Conservation (phyloP, 208 protist genomes). For the Crithidia mellificae region DNA sequence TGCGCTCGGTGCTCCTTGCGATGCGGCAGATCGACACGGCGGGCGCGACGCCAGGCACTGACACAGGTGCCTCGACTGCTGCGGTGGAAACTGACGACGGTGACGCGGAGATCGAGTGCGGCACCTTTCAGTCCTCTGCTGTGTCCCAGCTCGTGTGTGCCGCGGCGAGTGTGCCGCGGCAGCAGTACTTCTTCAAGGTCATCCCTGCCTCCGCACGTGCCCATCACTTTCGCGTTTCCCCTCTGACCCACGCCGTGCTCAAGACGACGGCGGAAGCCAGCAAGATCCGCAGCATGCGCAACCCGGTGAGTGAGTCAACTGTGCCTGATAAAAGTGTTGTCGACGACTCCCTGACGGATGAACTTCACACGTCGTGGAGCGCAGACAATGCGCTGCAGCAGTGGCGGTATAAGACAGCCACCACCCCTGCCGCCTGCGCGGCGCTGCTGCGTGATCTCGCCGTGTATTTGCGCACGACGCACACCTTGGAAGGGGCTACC, state of each 20-base stretch:
- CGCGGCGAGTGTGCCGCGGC: constrained; percentile 38
- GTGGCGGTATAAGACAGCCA: constrained; percentile 8
- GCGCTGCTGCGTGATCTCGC: constrained; percentile 22
- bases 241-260: too few species aligned
- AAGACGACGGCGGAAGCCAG: too few species aligned
- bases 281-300: too few species aligned
- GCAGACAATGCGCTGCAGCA: not conserved
- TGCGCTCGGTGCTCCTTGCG: constrained; percentile 43
- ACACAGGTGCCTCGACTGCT: not conserved
- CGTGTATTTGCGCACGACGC: constrained; percentile 17
- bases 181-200: constrained; percentile 63
- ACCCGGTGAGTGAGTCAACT: too few species aligned
- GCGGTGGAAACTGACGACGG: not conserved
- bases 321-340: too few species aligned
- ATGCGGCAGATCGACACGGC: not conserved
- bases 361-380: too few species aligned
- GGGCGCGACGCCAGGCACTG: not conserved
- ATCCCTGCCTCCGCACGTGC: constrained; percentile 39
- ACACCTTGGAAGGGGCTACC: constrained; percentile 23
- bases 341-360: too few species aligned
- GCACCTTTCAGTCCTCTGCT: constrained; percentile 49
- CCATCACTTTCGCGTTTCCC: constrained; percentile 37
- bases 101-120: constrained; percentile 37
- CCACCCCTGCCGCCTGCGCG: constrained; percentile 16
- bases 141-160: constrained; percentile 47